Evolutionary conservation across 2,329 filamentous ascomycete genomes (phyloP), one percentile per base, ranked within the genome.

Genomic region (Alternaria triticina): DNA sequence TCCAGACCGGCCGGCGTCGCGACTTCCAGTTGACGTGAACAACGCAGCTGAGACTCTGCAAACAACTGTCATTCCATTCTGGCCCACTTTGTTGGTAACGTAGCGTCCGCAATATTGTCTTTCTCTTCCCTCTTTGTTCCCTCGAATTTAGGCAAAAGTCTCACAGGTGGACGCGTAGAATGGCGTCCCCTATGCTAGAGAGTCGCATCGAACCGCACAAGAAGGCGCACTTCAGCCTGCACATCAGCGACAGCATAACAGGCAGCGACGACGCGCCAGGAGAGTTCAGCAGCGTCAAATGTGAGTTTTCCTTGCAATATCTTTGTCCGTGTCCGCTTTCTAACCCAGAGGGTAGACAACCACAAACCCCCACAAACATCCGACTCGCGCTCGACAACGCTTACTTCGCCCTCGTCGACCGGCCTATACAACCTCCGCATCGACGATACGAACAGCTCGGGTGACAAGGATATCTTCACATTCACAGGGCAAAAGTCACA

Each of bases 351-450:
- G 45, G 15, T 60, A 81, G 79, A 81, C 75, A 85, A 85, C 69
- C 79, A 84, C 72, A 84, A 82, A 69, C 82, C 83, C 25, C 64
- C 69, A 36, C 78, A 77, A 58, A 68, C 71, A 8, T 64, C 72
- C 56, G 66, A 76, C 8, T 70, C 71, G 22, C 74, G 77, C 51
- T 69, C 67, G 33, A 71, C 77, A 22, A 73, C 68, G 1, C 67
- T 78, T 36, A 74, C 70, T 9, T 65, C 74, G 15, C 57, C 72
- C 6, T 70, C 75, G 7, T 44, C 64, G n/a, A 22, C 56, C 54
- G 71, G 71, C 61, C 36, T 65, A 13, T 79, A 75, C 59, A 74
- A 62, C 5, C 74, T 81, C 7, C 68, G 59, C 8, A 67, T 81
- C 33, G 67, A 72, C 23, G 77, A 80, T 47, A 60, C 64, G 8